These are phyloP conservation scores for Verticillium tricorpus DNA, from an alignment of 2,329 filamentous ascomycete genomes.

Conservation along the genomic window DNA sequence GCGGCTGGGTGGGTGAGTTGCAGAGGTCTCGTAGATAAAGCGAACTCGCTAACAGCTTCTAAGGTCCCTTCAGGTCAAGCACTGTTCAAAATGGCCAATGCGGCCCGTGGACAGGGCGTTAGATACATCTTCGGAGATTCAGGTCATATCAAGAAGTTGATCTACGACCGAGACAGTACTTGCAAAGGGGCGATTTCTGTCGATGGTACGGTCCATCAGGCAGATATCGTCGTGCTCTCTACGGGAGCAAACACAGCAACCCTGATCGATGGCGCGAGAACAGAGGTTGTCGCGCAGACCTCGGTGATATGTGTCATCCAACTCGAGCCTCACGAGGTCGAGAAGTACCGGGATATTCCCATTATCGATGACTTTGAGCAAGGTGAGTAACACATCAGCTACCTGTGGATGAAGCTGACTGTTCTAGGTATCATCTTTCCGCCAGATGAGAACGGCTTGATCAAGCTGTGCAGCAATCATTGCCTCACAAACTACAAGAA, in stretches of 20 bases:
- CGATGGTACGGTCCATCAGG: conserved; percentile 41
- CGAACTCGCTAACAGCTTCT: not conserved
- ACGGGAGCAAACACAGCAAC: conserved; percentile 62
- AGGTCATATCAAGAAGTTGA: conserved; percentile 15
- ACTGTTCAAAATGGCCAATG: conserved; percentile 24
- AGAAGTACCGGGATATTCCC: conserved; percentile 37
- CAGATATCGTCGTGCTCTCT: conserved; percentile 59
- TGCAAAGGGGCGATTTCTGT: conserved; percentile 44
- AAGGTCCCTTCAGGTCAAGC: conserved; percentile 19
- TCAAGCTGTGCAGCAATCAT: conserved; percentile 51
- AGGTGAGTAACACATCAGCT: not conserved
- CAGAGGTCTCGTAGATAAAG: not conserved
- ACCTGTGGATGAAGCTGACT: too few relatives aligned
- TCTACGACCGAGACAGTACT: conserved; percentile 18
- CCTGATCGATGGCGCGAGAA: conserved; percentile 54
- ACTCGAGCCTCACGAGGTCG: conserved; percentile 54
- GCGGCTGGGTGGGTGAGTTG: conserved; percentile 24
- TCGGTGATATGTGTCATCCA: conserved; percentile 60
- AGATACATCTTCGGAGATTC: conserved; percentile 21
- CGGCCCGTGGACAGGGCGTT: conserved; percentile 19
- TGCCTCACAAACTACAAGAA: conserved; percentile 44
- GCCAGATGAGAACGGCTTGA: conserved; percentile 38
- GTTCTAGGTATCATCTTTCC: conserved; percentile 46
- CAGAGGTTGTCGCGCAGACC: conserved; percentile 58
- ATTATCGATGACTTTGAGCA: conserved; percentile 24